These are phyloP conservation scores for Mucor racemosus DNA, from an alignment of 371 early-diverging fungal genomes.

Conservation along the genomic window DNA sequence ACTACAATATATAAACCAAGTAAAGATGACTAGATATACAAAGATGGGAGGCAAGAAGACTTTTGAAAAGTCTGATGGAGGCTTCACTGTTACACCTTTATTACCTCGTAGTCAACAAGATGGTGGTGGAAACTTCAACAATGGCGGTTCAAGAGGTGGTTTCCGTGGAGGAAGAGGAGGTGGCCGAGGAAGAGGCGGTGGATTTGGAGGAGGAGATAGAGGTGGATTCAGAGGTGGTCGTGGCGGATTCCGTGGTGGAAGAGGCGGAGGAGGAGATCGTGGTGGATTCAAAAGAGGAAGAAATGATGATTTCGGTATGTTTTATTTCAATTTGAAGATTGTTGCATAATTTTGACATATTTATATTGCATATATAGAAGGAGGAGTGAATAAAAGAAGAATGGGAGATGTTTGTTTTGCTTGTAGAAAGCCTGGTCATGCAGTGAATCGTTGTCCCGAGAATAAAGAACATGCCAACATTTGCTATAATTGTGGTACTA, in stretches of 20 bases:
- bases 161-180: conserved; percentile 11
- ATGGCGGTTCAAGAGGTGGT: conserved; percentile 5
- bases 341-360: background rate
- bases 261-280: too few relatives aligned
- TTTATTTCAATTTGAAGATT: background rate
- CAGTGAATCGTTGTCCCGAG: conserved; percentile 79
- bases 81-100: conserved; percentile 59
- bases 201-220: conserved; percentile 1
- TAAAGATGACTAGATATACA: conserved; percentile 68
- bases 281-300: conserved; percentile 21
- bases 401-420: conserved; percentile 74
- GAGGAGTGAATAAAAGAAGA: conserved; percentile 14
- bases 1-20: background rate
- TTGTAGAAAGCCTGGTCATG: conserved; percentile 86
- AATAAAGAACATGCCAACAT: conserved; percentile 57
- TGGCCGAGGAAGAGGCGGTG: background rate
- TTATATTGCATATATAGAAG: background rate
- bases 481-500: conserved; percentile 88
- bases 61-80: conserved; percentile 58
- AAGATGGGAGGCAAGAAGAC: conserved; percentile 61
- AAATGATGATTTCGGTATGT: conserved; percentile 17
- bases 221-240: conserved; percentile 14
- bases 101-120: conserved; percentile 44
- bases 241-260: conserved; percentile 11
- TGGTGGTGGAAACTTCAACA: background rate